These are phyloP conservation scores for Pseudognaphalium luteoalbum DNA, from an alignment of 129 eudicot genomes.

Conservation along the genomic window DNA sequence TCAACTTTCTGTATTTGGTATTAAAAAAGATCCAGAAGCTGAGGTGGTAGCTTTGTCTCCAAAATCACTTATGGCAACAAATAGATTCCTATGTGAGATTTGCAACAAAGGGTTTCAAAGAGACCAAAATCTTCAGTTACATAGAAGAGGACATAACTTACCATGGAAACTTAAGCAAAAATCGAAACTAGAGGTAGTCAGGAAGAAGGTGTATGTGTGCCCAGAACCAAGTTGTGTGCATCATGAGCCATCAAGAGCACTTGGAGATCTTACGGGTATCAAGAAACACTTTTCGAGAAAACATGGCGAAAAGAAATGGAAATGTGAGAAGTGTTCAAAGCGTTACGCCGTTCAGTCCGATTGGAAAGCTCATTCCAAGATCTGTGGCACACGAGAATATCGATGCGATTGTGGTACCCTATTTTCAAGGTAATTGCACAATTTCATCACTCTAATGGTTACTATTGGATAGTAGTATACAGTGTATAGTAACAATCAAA, in stretches of 20 bases:
- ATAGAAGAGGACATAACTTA: constrained; percentile 66
- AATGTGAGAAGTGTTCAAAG: constrained; percentile 79
- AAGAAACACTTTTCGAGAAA: constrained; percentile 76
- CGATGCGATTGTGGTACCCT: constrained; percentile 90
- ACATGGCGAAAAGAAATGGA: constrained; percentile 91
- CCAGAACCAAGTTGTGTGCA: constrained; percentile 78
- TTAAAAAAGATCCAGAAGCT: constrained; percentile 58
- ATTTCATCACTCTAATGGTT: constrained; percentile 5
- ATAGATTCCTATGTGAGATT: constrained; percentile 64
- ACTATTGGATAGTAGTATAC: background rate
- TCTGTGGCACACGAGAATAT: constrained; percentile 86
- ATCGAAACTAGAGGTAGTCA: constrained; percentile 45
- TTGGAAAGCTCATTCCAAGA: constrained; percentile 93
- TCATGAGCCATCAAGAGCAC: constrained; percentile 81
- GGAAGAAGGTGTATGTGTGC: constrained; percentile 63
- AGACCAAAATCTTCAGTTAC: constrained; percentile 68
- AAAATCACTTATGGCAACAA: constrained; percentile 62
- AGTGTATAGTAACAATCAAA: background rate
- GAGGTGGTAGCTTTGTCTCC: constrained; percentile 77
- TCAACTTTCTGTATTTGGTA: constrained; percentile 24
- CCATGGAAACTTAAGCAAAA: constrained; percentile 80
- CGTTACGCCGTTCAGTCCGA: constrained; percentile 89
- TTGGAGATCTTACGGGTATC: constrained; percentile 82
- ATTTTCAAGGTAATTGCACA: constrained; percentile 63
- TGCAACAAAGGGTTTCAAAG: constrained; percentile 75